These are phyloP conservation scores for Tolypocladium tropicale DNA, from an alignment of 2,329 filamentous ascomycete species.

Conservation along the genomic window DNA sequence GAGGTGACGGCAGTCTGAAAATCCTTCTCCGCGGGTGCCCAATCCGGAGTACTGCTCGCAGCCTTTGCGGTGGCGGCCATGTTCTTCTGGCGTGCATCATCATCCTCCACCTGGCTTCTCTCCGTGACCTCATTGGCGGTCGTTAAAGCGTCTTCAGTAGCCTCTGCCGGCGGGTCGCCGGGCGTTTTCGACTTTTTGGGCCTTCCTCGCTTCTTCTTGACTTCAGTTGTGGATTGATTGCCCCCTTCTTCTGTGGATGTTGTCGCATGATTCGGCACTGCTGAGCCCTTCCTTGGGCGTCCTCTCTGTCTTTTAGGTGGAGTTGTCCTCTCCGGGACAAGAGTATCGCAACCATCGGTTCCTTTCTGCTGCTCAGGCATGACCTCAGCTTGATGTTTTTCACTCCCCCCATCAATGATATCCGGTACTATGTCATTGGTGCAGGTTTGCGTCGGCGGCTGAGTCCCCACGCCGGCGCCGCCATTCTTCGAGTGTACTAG, in stretches of 20 bases:
- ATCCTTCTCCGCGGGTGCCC: not conserved
- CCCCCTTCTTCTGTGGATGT: slow-evolving; percentile 3
- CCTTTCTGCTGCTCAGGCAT: not conserved
- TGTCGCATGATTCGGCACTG: slow-evolving; percentile 4
- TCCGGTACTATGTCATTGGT: not conserved
- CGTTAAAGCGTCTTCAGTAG: not conserved
- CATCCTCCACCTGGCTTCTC: not conserved
- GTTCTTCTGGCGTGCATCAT: not conserved
- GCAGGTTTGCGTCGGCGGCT: not conserved
- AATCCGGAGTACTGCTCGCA: not conserved
- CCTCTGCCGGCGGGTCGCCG: not conserved
- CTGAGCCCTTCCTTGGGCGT: slow-evolving; percentile 18
- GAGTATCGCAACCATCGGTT: slow-evolving; percentile 7
- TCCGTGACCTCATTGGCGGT: not conserved
- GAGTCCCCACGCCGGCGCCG: not conserved
- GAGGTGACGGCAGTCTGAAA: not conserved
- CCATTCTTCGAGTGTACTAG: slow-evolving; percentile 1
- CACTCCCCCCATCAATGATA: not conserved
- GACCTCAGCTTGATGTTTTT: not conserved
- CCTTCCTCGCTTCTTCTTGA: slow-evolving; percentile 30
- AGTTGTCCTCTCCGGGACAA: slow-evolving; percentile 3
- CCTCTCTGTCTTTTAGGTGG: slow-evolving; percentile 20
- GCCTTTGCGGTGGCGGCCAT: not conserved
- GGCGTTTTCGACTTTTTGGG: slow-evolving; percentile 23
- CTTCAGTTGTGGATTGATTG: not conserved